Base-by-base conservation (phyloP, 208 protist genomes). In the Crithidia fasciculata region DNA sequence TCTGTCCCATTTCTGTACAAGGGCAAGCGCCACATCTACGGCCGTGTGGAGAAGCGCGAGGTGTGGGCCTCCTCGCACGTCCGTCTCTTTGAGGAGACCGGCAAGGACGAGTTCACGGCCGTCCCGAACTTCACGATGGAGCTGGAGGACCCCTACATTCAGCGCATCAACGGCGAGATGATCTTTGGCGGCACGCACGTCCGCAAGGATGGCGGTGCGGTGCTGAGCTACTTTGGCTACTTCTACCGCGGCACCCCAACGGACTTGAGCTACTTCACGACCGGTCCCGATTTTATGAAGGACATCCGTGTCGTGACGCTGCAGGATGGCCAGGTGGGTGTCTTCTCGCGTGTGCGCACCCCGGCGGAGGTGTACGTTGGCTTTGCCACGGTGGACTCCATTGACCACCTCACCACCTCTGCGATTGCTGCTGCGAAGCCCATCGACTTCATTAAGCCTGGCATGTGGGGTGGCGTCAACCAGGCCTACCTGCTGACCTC, bases 401-500 rank as follows among this genome's bases (percentile, higher is more conserved):
- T 91, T 39, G 76, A 76, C 15, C 69, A 85, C 39, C 64, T 91
- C 37, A 87, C 86, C 3, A 56, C 71, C 37, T 73, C 80, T 53
- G 72, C 80, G 4, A 62, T 91, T 43, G 76, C 82, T 43, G 72
- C 78, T 12, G 86, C 86, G 13, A 69, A 81, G 67, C 77, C 83
- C 5, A 69, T 91, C 19, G 83, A 88, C 63, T 76, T 91, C 8
- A 72, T 86, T 8, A 81, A 88, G 50, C 37, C 75, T 12, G 86
- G 83, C 37, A 72, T 76, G 40, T 91, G 86, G 86, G 86, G 86
- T 55, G 86, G 86, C 41, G 78, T 88, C 13, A 91, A 91, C 72
- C 86, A 91, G 76, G 74, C 81, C 4, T 91, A 91, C 55, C 77
- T 91, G 28, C 78, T 91, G 13, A 76, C 80, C 49, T 72, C 61